These are phyloP conservation scores for Astraeus odoratus DNA, from an alignment of 768 basidiomycete genomes.

Conservation along the genomic window DNA sequence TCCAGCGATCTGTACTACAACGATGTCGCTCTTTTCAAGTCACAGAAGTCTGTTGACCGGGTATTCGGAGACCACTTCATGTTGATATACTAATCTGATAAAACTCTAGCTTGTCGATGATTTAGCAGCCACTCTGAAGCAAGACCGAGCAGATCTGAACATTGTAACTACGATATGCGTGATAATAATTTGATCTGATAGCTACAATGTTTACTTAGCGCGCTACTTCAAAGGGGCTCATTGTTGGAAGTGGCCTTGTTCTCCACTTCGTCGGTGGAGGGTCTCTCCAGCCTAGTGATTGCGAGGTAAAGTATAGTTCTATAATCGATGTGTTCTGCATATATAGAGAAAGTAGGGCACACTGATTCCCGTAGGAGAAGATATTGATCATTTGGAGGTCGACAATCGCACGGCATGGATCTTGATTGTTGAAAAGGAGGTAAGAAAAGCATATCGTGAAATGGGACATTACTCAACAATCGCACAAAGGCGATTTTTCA, in stretches of 20 bases:
- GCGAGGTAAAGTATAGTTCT: conserved; percentile 40
- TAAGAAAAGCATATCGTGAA: conserved; percentile 18
- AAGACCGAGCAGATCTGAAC: conserved; percentile 71
- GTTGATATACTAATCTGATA: conserved; percentile 1
- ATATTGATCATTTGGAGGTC: conserved; percentile 57
- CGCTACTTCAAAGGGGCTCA: conserved; percentile 83
- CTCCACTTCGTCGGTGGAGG: conserved; percentile 59
- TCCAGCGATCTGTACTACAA: conserved; percentile 88
- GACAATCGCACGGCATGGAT: conserved; percentile 63
- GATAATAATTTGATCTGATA: conserved; percentile 6
- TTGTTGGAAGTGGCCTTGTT: conserved; percentile 59
- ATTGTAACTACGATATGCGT: conserved; percentile 41
- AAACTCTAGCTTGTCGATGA: conserved; percentile 79
- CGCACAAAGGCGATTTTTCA: conserved; percentile 82
- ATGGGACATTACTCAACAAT: background rate
- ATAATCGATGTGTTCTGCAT: background rate
- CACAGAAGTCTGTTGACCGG: conserved; percentile 71
- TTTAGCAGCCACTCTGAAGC: conserved; percentile 72
- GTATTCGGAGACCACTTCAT: conserved; percentile 32
- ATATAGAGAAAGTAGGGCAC: conserved; percentile 43
- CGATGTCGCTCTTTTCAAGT: conserved; percentile 71
- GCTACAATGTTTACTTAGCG: conserved; percentile 50
- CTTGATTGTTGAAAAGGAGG: conserved; percentile 92
- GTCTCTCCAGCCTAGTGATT: conserved; percentile 41
- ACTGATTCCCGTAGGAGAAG: conserved; percentile 72